phyloP scores from a whole-genome alignment of 2,329 filamentous ascomycete species.

The Pyricularia sp. region DNA sequence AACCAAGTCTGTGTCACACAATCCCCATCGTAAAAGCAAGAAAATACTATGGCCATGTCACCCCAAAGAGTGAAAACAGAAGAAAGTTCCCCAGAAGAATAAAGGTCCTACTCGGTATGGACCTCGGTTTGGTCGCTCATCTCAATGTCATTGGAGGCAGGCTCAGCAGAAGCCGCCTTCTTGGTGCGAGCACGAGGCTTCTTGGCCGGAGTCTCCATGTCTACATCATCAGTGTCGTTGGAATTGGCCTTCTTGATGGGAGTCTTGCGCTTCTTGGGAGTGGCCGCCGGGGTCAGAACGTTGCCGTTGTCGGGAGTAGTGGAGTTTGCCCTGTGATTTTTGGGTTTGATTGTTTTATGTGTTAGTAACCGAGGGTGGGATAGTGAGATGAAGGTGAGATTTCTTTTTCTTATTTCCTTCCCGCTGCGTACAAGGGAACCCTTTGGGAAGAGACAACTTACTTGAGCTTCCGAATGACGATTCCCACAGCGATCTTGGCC shows the following conservation, averaged over 20 bases:
- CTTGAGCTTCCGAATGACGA: neutral
- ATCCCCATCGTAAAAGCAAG: too few relatives aligned
- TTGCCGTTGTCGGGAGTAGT: neutral
- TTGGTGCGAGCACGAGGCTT: neutral
- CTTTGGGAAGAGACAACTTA: neutral
- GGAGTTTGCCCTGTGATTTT: neutral
- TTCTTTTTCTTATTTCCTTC: too few relatives aligned
- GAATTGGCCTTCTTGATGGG: neutral
- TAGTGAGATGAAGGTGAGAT: neutral
- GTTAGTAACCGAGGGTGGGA: neutral
- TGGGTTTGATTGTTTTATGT: neutral
- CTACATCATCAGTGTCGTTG: neutral
- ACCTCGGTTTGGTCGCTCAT: neutral
- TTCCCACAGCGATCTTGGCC: neutral
- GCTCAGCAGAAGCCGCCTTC: neutral
- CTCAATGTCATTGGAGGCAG: neutral
- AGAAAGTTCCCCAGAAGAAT: neutral
- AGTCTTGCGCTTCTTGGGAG: neutral
- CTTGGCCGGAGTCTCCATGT: neutral
- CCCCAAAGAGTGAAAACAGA: neutral
- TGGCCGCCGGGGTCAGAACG: neutral
- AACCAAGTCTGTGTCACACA: too few relatives aligned
- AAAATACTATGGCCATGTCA: too few relatives aligned
- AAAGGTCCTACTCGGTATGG: neutral
- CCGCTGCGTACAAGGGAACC: neutral